Conservation (phyloP, 192 early-diverging fungal species). For the Piromyces finnis region DNA sequence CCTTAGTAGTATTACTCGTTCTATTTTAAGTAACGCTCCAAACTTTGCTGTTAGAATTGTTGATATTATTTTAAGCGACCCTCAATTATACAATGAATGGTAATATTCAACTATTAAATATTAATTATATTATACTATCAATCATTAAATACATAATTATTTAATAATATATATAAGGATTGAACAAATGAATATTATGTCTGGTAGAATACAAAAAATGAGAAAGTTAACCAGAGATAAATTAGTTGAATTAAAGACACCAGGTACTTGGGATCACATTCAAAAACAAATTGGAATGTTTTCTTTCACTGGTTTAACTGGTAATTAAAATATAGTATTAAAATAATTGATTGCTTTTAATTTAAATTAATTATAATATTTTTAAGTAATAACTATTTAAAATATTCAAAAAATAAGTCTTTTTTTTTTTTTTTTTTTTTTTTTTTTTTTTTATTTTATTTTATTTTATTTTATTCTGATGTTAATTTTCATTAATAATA, state of each 20-base stretch:
- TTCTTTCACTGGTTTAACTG: conserved; percentile 81
- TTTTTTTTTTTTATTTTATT: too few relatives aligned
- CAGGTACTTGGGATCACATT: conserved; percentile 74
- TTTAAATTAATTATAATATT: too few relatives aligned
- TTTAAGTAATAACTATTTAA: too few relatives aligned
- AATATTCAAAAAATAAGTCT: neutral
- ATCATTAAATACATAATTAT: neutral
- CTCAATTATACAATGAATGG: conserved; percentile 70
- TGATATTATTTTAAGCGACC: conserved; percentile 58
- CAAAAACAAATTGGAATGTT: conserved; percentile 90
- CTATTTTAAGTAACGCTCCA: conserved; percentile 99
- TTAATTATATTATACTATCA: neutral
- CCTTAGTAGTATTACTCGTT: conserved; percentile 87
- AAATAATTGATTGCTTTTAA: too few relatives aligned
- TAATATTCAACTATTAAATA: too few relatives aligned
- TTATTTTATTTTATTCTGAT: too few relatives aligned
- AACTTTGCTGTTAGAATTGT: conserved; percentile 86
- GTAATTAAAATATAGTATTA: neutral
- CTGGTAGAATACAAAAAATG: conserved; percentile 92
- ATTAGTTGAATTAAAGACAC: conserved; percentile 66
- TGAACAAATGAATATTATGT: conserved; percentile 86
- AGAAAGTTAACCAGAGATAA: conserved; percentile 51
- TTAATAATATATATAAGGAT: conserved; percentile 15
- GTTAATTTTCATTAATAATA: too few relatives aligned
- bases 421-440: neutral